Conservation (phyloP, 2,329 filamentous ascomycete species). For the Diaporthe destruens region DNA sequence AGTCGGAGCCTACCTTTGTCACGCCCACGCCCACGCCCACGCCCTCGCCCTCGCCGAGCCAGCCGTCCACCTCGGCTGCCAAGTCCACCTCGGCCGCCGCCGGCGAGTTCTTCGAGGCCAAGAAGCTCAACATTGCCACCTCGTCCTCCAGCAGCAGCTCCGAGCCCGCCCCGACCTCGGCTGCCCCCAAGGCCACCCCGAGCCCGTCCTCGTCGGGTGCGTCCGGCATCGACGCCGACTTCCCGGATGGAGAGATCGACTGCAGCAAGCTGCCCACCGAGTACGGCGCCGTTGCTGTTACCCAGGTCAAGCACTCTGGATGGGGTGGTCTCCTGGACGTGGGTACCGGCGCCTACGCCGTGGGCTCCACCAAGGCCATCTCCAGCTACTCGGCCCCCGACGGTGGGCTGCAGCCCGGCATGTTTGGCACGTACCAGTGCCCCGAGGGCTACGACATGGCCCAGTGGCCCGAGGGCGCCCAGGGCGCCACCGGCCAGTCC, state of each 20-base stretch:
- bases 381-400: slow-evolving; percentile 74
- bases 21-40: slow-evolving; percentile 55
- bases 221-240: slow-evolving; percentile 73
- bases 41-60: slow-evolving; percentile 42
- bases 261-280: slow-evolving; percentile 79
- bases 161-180: slow-evolving; percentile 42
- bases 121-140: slow-evolving; percentile 51
- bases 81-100: slow-evolving; percentile 53
- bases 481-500: slow-evolving; percentile 85
- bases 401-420: slow-evolving; percentile 71
- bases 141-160: slow-evolving; percentile 47
- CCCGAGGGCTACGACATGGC: slow-evolving; percentile 92
- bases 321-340: slow-evolving; percentile 83
- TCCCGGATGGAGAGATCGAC: slow-evolving; percentile 79
- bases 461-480: slow-evolving; percentile 81
- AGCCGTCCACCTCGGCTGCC: slow-evolving; percentile 49
- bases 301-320: slow-evolving; percentile 77
- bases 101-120: slow-evolving; percentile 66
- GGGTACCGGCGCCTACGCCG: slow-evolving; percentile 25
- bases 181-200: slow-evolving; percentile 47
- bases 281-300: slow-evolving; percentile 81
- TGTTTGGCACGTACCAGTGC: slow-evolving; percentile 94
- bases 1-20: slow-evolving; percentile 66
- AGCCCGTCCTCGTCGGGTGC: slow-evolving; percentile 51
- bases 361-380: slow-evolving; percentile 59